These are phyloP conservation scores for Heliocybe sulcata DNA, from an alignment of 1,284 basidiomycete genomes.

Conservation along the genomic window DNA sequence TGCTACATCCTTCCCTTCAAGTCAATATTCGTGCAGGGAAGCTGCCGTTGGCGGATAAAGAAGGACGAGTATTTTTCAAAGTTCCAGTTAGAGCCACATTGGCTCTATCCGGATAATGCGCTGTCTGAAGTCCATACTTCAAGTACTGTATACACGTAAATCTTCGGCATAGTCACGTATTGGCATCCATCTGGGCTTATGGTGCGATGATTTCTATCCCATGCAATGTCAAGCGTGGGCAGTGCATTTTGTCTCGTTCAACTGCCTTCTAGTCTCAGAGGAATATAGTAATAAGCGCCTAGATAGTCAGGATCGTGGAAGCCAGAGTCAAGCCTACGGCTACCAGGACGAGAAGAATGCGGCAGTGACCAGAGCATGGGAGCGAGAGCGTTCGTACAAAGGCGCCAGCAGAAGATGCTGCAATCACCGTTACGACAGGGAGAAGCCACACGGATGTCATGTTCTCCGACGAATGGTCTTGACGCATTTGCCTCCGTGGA, in stretches of 20 bases:
- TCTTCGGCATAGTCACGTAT: no score
- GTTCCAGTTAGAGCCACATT: slow-evolving; percentile 14
- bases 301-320: slow-evolving; percentile 35
- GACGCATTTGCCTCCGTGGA: slow-evolving; percentile 39
- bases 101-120: background rate
- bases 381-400: slow-evolving; percentile 28
- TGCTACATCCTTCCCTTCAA: slow-evolving; percentile 32
- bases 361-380: slow-evolving; percentile 40
- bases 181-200: no score
- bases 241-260: slow-evolving; percentile 29
- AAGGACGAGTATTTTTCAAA: slow-evolving; percentile 20
- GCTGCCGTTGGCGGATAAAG: slow-evolving; percentile 25
- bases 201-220: no score
- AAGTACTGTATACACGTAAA: background rate
- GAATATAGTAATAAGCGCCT: slow-evolving; percentile 17
- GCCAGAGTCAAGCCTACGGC: slow-evolving; percentile 45
- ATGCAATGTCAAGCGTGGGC: slow-evolving; percentile 14
- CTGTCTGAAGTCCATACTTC: slow-evolving; percentile 2
- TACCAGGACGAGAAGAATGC: slow-evolving; percentile 38
- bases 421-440: slow-evolving; percentile 55
- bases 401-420: slow-evolving; percentile 52
- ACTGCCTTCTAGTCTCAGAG: slow-evolving; percentile 24
- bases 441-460: slow-evolving; percentile 51
- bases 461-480: slow-evolving; percentile 36
- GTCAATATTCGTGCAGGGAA: slow-evolving; percentile 32